Evolutionary conservation across 352 stramenopile species (phyloP), one percentile per base, ranked within the genome.

Genomic region (Aphanomyces euteiches): DNA sequence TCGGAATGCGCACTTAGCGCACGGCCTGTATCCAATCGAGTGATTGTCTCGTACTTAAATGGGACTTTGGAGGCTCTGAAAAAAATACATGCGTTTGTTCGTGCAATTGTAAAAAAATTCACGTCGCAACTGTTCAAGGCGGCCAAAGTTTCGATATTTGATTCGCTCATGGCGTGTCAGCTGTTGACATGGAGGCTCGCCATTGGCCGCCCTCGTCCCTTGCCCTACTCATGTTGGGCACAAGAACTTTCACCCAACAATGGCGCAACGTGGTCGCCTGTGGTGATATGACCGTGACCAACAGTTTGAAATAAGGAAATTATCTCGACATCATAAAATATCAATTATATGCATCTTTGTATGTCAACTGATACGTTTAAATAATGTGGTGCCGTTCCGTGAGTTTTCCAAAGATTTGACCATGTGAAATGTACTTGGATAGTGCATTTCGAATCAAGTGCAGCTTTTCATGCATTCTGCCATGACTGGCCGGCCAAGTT

Each of bases 241-340:
- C 50, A 58, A 58, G 50, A 58, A 58, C 50, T 58, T 58, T 58
- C 50, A 58, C 50, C 21, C 50, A 58, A 58, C 17, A 36, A 28
- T 58, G 43, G 43, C 43, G 43, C 43, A 50, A 50, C 43, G 43
- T 50, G 43, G 10, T n/a, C 43, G 43, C 10, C 43, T 50, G 10
- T 50, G 43, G 17, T 50, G 43, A 50, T 50, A 50, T 50, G 43
- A n/a, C 28, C 28, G 28, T 28, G 28, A 28, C 28, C 28, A 28
- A 28, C 28, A 28, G 28, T 2, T 28, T 28, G 28, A 28, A 28
- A 28, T 2, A 28, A 28, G 28, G 28, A 28, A 28, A 28, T 28
- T 28, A 28, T 28, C 28, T 28, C 28, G 28, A 28, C 28, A 28
- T 28, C 28, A 28, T 28, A 28, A 28, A 28, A 28, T 28, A 28